Evolutionary conservation across 352 stramenopile species (phyloP).

Genomic region (Phytophthora brassicae): DNA sequence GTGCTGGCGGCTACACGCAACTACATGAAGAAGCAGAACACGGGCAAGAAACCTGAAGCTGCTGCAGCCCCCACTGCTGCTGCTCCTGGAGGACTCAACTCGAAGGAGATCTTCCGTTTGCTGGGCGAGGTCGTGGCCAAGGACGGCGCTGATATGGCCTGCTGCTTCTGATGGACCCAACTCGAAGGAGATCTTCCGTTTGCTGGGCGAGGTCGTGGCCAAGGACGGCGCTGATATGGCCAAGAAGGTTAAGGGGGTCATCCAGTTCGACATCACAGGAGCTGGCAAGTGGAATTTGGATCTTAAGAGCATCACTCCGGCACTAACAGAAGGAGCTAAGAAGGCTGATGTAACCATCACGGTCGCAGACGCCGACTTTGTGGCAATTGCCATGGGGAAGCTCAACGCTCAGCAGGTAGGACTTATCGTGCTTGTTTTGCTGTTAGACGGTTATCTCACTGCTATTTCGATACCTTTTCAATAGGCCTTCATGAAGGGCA

Average conservation of each 20-base stretch:
- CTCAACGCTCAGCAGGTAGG: conserved; percentile 86
- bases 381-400: conserved; percentile 81
- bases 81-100: conserved; percentile 49
- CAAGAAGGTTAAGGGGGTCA: conserved; percentile 82
- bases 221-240: conserved; percentile 57
- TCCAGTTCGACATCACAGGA: conserved; percentile 77
- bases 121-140: conserved; percentile 60
- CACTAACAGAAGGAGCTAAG: conserved; percentile 64
- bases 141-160: conserved; percentile 54
- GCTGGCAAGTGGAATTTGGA: conserved; percentile 80
- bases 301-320: conserved; percentile 61
- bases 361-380: conserved; percentile 75
- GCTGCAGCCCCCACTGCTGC: conserved; percentile 20
- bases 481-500: conserved; percentile 96
- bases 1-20: conserved; percentile 84
- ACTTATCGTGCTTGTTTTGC: not conserved
- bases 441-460: too few species aligned
- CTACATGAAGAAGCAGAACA: conserved; percentile 74
- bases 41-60: conserved; percentile 19
- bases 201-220: conserved; percentile 60
- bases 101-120: conserved; percentile 68
- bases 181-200: conserved; percentile 71
- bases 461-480: too few species aligned
- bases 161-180: too few species aligned
- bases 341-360: conserved; percentile 82